Evolutionary conservation across 1,284 basidiomycete species (phyloP).

Genomic region (Salmacisia buchloeana): DNA sequence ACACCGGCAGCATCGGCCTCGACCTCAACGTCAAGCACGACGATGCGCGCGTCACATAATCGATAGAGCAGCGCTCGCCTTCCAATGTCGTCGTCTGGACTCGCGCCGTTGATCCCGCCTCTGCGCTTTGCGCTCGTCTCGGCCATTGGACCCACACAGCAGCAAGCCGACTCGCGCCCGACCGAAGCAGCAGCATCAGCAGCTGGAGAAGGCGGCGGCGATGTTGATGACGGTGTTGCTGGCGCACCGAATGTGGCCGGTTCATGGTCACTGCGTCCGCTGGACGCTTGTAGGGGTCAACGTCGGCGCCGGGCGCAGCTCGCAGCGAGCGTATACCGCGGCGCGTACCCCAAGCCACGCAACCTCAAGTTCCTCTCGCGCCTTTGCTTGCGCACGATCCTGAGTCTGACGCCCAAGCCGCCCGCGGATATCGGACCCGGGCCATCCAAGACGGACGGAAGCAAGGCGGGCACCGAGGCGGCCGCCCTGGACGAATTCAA

Average conservation of each 20-base stretch:
- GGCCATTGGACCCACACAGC: background rate
- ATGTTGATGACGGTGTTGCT: background rate
- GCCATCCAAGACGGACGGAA: constrained; percentile 1
- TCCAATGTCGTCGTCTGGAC: background rate
- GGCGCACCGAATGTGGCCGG: background rate
- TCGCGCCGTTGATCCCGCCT: background rate
- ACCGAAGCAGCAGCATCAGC: background rate
- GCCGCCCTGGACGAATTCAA: constrained; percentile 9
- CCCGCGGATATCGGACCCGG: constrained; percentile 20
- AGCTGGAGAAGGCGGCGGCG: background rate
- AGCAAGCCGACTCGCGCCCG: background rate
- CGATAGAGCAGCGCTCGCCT: no score
- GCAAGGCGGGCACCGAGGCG: background rate
- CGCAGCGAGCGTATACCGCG: constrained; percentile 39
- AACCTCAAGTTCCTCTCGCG: constrained; percentile 42
- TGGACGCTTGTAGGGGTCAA: no score
- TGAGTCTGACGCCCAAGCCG: constrained; percentile 45
- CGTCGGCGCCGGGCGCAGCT: background rate
- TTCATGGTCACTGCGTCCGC: no score
- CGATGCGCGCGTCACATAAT: no score
- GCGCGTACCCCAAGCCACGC: constrained; percentile 42
- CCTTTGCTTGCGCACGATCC: constrained; percentile 38
- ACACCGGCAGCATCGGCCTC: no score
- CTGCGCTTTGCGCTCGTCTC: constrained; percentile 4
- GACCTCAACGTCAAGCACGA: no score